Evolutionary conservation across 768 basidiomycete species (phyloP), one percentile per base, ranked within the genome.

Genomic region (Hortiboletus flavorubellus): DNA sequence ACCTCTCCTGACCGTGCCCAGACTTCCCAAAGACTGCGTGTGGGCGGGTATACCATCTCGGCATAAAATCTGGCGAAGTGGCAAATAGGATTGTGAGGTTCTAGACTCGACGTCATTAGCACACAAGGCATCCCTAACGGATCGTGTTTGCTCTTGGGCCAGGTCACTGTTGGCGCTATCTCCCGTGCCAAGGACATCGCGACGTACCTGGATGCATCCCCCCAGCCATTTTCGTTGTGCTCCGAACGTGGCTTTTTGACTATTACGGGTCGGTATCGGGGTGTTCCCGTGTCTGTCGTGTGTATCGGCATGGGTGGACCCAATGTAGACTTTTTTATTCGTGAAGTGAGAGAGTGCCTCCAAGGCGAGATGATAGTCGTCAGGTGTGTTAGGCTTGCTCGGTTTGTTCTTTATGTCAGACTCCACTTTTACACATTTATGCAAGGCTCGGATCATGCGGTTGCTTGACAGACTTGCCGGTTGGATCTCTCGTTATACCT

Each of bases 241-340:
- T 88, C 87, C 16, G 89, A 91, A 62, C 79, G 91, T 46, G 89
- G 89, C 4, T 93, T 91, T 69, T 69, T 83, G 55, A 88, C 85
- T 5, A 79, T 88, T 48, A 88, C 87, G 5, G 88, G 87, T 11
- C 76, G 79, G 34, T 88, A 83, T 69, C 77, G 76, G 42, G 80
- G 80, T 45, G 69, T 78, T 15, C 87, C 89, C 8, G 68, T 92
- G 30, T 87, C 85, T 7, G 80, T 92, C 39, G 75, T 90, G 40
- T 87, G 86, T 59, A 91, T 91, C 52, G 91, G 91, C 12, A 93
- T 92, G 91, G 91, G 91, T 18, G 76, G 73, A 55, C 81, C 89
- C 1, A 92, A 89, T 72, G 86, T 85, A 74, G 91, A 93, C 69
- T 93, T 92, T 72, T 90, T 92, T 67, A 80, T 93, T 21, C 81